Evolutionary conservation across 257 asterid species (phyloP), one percentile per base, ranked within the genome.

Genomic region (Nicotiana sylvestris): DNA sequence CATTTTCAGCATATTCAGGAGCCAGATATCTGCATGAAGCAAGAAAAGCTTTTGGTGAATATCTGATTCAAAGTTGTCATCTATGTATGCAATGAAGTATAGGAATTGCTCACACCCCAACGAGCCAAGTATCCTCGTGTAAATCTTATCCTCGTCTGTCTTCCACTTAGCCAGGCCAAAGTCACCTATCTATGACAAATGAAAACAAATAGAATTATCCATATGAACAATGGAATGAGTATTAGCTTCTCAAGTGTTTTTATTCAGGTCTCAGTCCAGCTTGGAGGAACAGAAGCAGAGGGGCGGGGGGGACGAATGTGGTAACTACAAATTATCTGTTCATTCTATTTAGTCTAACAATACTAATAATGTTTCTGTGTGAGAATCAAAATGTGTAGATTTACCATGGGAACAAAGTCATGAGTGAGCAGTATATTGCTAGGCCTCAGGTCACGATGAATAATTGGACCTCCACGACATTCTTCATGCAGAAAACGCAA

Each of bases 91-190:
- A 32, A 55, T n/a, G 66, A 82, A 70, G 53, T 46, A 46, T 43
- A 77, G 78, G 29, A 65, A 64, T 33, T 51, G 66, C 18, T 72
- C 95, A 89, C 84, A 93, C 97, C 97, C 98, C 62, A 93, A 87
- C 78, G 97, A 88, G 86, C 98, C 97, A 12, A 92, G 89, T 82
- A 92, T 86, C 78, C 91, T 86, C 55, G 95, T 92, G 80, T 88
- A 89, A 70, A 85, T 82, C 58, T 86, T 81, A 9, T 85, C 91
- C 21, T 88, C 91, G 32, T 82, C 82, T 56, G 88, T 88, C 88
- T 85, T 91, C 97, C 97, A 92, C 89, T 87, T 93, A 51, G 98
- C 97, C n/a, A 93, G 94, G 77, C 98, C 98, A 72, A 91, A 92
- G 82, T 93, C 98, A 43, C 95, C 98, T 53, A 93, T 85, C 97